A percentile compares a stretch with the other conserved stretches of the same genome.
These are phyloP conservation scores for Phytopythium helicoides DNA, from an alignment of 352 stramenopile species.

Conservation along the genomic window DNA sequence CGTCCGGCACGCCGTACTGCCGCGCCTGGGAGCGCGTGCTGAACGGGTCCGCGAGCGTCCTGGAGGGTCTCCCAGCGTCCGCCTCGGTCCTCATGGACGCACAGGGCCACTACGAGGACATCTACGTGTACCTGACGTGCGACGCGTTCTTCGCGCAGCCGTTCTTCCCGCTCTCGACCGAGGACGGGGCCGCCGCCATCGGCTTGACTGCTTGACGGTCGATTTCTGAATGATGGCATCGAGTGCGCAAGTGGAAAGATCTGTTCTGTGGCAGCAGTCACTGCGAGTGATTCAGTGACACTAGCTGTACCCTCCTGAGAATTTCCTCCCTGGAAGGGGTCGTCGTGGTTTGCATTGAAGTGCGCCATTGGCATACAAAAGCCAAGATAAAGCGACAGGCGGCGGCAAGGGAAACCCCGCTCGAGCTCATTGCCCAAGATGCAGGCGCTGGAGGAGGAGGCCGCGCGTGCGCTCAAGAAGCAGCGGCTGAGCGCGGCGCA, in stretches of 20 bases:
- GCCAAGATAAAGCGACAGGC: no score
- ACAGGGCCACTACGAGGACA: neutral
- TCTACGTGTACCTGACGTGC: conserved; percentile 4
- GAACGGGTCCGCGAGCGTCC: conserved; percentile 4
- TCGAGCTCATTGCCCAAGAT: no score
- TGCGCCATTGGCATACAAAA: no score
- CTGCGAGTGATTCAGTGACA: no score
- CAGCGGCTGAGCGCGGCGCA: conserved; percentile 57
- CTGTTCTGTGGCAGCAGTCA: no score
- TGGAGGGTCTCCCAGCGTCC: neutral
- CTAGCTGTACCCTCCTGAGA: no score
- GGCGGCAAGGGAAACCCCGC: no score
- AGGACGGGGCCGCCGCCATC: neutral
- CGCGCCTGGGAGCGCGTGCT: neutral
- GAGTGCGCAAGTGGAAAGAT: no score
- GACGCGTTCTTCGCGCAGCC: conserved; percentile 7
- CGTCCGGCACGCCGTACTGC: conserved; percentile 3
- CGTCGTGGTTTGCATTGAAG: no score
- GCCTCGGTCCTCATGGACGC: conserved; percentile 8
- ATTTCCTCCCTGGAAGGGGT: no score
- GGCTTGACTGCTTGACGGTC: neutral
- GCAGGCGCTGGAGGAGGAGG: conserved; percentile 62
- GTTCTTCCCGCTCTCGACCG: conserved; percentile 2
- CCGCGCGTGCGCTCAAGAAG: conserved; percentile 65
- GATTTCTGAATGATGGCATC: conserved; percentile 1